Percentiles rank a stretch among this genome's conserved stretches.
Conservation (phyloP, 202 grass and related monocot genomes). For the Eragrostis tef region DNA sequence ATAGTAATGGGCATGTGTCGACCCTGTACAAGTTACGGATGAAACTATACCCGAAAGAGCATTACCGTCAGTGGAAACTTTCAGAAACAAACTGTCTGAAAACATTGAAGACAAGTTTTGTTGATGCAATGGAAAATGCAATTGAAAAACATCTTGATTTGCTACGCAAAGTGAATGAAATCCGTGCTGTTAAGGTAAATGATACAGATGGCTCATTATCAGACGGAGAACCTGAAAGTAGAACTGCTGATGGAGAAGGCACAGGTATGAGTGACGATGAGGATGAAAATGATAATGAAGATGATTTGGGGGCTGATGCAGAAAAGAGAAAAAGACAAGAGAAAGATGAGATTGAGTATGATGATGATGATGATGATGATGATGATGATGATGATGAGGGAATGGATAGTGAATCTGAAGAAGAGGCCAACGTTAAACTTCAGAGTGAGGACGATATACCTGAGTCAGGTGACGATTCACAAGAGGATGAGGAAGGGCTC, state of each 20-base stretch:
- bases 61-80: conserved; percentile 61
- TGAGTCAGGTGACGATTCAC: conserved; percentile 43
- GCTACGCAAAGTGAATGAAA: conserved; percentile 74
- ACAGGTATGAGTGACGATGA: conserved; percentile 48
- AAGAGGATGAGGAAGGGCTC: conserved; percentile 44
- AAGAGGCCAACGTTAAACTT: conserved; percentile 42
- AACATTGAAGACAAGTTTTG: conserved; percentile 65
- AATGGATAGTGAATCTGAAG: conserved; percentile 53
- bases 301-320: conserved; percentile 70
- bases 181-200: conserved; percentile 55
- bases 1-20: conserved; percentile 62
- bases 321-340: conserved; percentile 63
- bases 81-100: conserved; percentile 56
- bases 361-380: conserved; percentile 51
- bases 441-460: conserved; percentile 55
- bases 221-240: conserved; percentile 55
- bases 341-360: conserved; percentile 90
- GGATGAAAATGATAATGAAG: conserved; percentile 53
- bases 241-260: conserved; percentile 50
- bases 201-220: conserved; percentile 42
- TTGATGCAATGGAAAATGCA: conserved; percentile 77
- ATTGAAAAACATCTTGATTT: conserved; percentile 78
- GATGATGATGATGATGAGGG: conserved; percentile 24
- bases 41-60: conserved; percentile 63
- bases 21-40: conserved; percentile 81